Conservation (phyloP, 177 flowering plant genomes). For the Vitis hybrid region DNA sequence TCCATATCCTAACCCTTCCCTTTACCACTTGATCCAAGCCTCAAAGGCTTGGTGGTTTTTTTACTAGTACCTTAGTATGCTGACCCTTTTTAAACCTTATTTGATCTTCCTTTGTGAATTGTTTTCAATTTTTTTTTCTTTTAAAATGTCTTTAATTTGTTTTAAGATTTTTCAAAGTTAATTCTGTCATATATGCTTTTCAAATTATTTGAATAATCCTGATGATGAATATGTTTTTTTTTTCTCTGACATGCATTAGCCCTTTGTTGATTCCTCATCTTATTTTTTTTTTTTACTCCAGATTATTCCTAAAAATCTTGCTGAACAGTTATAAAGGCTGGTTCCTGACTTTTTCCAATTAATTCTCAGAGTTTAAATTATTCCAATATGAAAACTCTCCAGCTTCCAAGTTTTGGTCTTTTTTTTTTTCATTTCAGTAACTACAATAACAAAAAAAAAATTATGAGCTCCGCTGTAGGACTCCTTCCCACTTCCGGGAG, state of each 20-base stretch:
- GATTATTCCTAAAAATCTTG: neutral
- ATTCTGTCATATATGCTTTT: neutral
- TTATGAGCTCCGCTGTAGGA: neutral
- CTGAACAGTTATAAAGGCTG: neutral
- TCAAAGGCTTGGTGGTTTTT: no score
- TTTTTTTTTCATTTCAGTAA: neutral
- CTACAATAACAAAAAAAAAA: neutral
- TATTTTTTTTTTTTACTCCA: neutral
- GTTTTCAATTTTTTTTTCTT: no score
- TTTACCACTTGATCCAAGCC: no score
- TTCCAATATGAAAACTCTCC: neutral
- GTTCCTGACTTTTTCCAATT: neutral
- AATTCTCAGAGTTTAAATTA: neutral
- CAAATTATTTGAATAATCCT: neutral
- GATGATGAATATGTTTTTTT: neutral
- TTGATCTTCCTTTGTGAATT: no score
- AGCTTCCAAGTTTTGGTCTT: neutral
- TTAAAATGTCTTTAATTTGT: no score
- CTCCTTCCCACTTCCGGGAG: neutral
- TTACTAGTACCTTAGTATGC: no score
- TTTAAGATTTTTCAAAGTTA: neutral
- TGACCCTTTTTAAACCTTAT: no score
- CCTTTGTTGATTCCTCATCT: neutral
- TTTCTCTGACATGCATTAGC: neutral
- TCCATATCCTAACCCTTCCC: no score